A percentile compares a stretch with the other conserved stretches of the same genome.
Evolutionary conservation across 805 yeast genomes (phyloP).

Genomic region (Spathaspora passalidarum): DNA sequence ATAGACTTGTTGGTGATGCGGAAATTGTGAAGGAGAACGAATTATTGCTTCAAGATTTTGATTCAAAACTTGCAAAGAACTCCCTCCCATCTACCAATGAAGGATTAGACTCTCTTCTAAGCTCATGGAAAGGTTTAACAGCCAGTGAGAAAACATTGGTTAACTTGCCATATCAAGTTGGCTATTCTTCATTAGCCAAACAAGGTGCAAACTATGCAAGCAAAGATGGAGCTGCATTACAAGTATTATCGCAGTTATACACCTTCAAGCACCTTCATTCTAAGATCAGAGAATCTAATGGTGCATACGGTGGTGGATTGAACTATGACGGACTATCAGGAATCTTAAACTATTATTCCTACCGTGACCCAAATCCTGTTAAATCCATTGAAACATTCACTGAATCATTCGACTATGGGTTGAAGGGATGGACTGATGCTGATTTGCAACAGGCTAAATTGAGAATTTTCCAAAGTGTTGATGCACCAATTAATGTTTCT

Average conservation of each 20-base stretch:
- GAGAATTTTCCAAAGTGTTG: constrained; percentile 86
- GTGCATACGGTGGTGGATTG: constrained; percentile 98
- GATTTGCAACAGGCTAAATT: constrained; percentile 89
- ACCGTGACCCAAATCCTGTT: constrained; percentile 87
- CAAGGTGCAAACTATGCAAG: constrained; percentile 65
- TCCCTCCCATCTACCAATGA: constrained; percentile 4
- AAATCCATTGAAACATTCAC: constrained; percentile 63
- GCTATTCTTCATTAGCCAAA: constrained; percentile 69
- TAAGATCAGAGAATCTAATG: constrained; percentile 91
- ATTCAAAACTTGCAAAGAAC: constrained; percentile 11
- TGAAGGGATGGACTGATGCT: constrained; percentile 49
- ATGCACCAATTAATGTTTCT: constrained; percentile 82
- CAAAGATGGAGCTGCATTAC: constrained; percentile 81
- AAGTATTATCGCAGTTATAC: constrained; percentile 73
- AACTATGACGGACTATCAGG: constrained; percentile 80
- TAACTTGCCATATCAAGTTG: constrained; percentile 83
- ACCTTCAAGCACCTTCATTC: constrained; percentile 84
- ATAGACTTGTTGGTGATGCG: constrained; percentile 60
- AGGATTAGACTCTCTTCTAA: constrained; percentile 15
- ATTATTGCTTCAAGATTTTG: constrained; percentile 31
- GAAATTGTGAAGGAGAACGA: constrained; percentile 36
- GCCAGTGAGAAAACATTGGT: constrained; percentile 43
- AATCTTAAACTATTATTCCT: constrained; percentile 76
- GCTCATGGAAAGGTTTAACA: constrained; percentile 15
- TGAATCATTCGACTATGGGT: constrained; percentile 45